Percentiles rank a stretch among this genome's conserved stretches.
These are phyloP conservation scores for Sporothrix pseudoabietina DNA, from an alignment of 2,329 filamentous ascomycete species.

Conservation along the genomic window DNA sequence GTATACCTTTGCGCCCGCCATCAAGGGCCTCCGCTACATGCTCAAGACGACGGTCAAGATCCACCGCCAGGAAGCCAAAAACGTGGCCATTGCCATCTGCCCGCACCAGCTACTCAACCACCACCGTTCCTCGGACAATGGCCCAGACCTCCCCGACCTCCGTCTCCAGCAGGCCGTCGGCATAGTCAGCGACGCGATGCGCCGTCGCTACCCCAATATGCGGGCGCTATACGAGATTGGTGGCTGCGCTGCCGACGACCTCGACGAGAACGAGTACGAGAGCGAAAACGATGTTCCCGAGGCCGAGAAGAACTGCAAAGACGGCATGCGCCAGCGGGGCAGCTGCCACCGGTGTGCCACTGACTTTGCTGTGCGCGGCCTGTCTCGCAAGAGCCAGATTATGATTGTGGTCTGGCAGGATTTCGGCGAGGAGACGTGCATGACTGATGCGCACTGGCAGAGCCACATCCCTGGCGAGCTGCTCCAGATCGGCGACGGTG, in stretches of 20 bases:
- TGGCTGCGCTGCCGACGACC: background rate
- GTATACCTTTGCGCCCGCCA: background rate
- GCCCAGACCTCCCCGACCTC: too few species aligned
- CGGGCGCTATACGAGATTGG: background rate
- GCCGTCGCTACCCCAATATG: background rate
- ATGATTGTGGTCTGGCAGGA: background rate
- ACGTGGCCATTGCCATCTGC: background rate
- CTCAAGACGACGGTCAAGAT: background rate
- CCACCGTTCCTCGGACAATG: background rate
- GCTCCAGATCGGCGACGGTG: background rate
- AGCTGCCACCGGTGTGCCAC: slow-evolving; percentile 11
- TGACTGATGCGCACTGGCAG: background rate
- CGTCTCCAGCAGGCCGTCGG: background rate
- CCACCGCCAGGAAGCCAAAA: background rate
- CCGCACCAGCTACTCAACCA: background rate
- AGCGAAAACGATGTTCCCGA: background rate
- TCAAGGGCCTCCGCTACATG: background rate
- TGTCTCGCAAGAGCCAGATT: background rate
- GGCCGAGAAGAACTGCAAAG: background rate
- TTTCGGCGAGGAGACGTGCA: background rate
- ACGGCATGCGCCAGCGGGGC: background rate
- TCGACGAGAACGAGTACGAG: background rate
- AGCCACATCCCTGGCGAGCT: background rate
- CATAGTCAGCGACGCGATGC: background rate
- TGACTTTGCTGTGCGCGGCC: background rate